phyloP scores from a whole-genome alignment of 306 rosid genomes.

The Fagus crenata region DNA sequence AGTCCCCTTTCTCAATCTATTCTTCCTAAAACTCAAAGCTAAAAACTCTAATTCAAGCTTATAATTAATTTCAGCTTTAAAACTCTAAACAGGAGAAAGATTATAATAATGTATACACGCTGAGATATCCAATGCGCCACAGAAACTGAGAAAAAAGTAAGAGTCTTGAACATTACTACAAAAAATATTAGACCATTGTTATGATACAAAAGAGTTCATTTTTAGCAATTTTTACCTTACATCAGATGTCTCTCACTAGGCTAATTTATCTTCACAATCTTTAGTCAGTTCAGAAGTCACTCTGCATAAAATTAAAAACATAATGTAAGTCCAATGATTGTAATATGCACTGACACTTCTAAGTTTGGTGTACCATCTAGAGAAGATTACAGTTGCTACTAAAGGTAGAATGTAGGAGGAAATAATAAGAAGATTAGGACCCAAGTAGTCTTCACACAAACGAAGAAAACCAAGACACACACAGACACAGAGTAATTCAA shows the following conservation, averaged over 20 bases:
- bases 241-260: constrained; percentile 53
- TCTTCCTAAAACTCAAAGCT: constrained; percentile 33
- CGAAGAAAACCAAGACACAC: neutral
- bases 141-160: constrained; percentile 37
- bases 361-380: neutral
- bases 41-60: constrained; percentile 26
- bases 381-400: neutral
- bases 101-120: constrained; percentile 36
- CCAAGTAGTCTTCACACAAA: neutral
- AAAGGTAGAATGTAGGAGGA: neutral
- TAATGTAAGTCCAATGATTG: neutral
- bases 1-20: constrained; percentile 27
- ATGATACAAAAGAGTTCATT: constrained; percentile 52
- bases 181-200: constrained; percentile 43
- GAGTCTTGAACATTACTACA: constrained; percentile 39
- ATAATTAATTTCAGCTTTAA: constrained; percentile 6
- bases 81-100: neutral
- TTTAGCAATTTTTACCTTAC: constrained; percentile 55
- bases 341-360: neutral
- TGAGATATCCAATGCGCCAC: constrained; percentile 46
- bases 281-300: constrained; percentile 63
- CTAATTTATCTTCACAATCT: constrained; percentile 70
- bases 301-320: constrained; percentile 51
- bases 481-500: neutral
- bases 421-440: neutral